Evolutionary conservation across 1,139 yeast genomes (phyloP), one percentile per base, ranked within the genome.

Genomic region (Magnusiomyces tetraspermus): DNA sequence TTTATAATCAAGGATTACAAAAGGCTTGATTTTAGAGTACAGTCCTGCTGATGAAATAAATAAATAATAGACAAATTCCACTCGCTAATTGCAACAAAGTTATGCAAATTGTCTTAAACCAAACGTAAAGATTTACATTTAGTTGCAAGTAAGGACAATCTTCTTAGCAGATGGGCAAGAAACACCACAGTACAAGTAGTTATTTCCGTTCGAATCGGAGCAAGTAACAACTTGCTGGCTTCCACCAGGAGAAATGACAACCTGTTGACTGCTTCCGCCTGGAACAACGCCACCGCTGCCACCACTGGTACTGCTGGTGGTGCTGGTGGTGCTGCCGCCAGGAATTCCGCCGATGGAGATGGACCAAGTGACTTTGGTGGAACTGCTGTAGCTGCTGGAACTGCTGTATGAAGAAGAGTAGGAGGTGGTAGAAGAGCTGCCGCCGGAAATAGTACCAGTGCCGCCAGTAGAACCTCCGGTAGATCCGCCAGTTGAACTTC

Each of bases 131-230:
- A n/a, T n/a, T 10, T 15, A 38, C 21, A 24, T 15, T 38, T n/a
- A 38, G 21, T 22, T 8, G 15, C 30, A 41, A 15, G 45, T 11
- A 41, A 41, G 26, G 13, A 41, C 45, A 41, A 23, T 19, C 11
- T 19, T 19, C 17, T 41, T 41, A 22, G 26, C 19, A 11, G 19
- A 3, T 1, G 28, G 15, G 42, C 49, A 46, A 6, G 42, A 13
- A 24, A 36, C n/a, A 23, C 38, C 42, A 24, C 31, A 46, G 42
- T 46, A 46, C 22, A 46, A 42, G 8, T 13, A 15, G 19, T 36
- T 22, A n/a, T 17, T 26, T n/a, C 49, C 49, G 3, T 21, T 46
- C 4, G 30, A 24, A 36, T 46, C 49, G 21, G 49, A 36, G 17
- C 49, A 46, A 6, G 49, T 31, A 46, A 21, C 26, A 36, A 46